Conservation (phyloP, 2,329 filamentous ascomycete genomes). For the Aspergillus fumigatiaffinis region DNA sequence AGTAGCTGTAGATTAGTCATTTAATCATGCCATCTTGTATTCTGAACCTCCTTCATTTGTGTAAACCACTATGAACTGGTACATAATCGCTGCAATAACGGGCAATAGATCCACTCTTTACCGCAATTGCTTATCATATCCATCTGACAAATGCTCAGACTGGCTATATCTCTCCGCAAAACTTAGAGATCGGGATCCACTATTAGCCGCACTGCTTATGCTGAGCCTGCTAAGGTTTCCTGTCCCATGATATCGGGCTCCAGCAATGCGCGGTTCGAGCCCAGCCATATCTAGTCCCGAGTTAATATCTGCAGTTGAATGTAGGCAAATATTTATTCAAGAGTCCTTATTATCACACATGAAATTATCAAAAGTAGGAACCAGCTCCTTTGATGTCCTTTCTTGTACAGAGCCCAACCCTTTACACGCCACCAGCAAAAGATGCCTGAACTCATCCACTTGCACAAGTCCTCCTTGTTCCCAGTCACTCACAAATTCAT, state of each 20-base stretch:
- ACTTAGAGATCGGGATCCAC: neutral
- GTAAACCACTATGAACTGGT: too few species aligned
- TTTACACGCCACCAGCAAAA: constrained; percentile 4
- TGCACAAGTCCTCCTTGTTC: neutral
- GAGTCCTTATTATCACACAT: neutral
- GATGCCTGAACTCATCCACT: neutral
- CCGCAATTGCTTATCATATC: neutral
- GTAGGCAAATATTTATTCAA: neutral
- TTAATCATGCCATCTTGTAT: too few species aligned
- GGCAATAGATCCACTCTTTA: neutral
- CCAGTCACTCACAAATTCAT: constrained; percentile 3
- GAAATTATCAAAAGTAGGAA: neutral
- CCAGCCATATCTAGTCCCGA: neutral
- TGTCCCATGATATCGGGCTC: neutral
- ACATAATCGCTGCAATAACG: neutral
- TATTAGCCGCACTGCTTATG: neutral
- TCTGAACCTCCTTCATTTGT: too few species aligned
- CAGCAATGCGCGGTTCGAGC: neutral
- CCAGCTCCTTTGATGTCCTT: neutral
- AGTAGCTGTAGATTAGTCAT: too few species aligned
- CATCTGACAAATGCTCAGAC: neutral
- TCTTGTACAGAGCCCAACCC: neutral
- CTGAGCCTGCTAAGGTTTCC: neutral
- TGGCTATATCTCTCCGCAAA: neutral
- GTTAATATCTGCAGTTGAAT: neutral